Base-by-base conservation (phyloP, 1,139 yeast genomes). In the Zygoascus sp. region DNA sequence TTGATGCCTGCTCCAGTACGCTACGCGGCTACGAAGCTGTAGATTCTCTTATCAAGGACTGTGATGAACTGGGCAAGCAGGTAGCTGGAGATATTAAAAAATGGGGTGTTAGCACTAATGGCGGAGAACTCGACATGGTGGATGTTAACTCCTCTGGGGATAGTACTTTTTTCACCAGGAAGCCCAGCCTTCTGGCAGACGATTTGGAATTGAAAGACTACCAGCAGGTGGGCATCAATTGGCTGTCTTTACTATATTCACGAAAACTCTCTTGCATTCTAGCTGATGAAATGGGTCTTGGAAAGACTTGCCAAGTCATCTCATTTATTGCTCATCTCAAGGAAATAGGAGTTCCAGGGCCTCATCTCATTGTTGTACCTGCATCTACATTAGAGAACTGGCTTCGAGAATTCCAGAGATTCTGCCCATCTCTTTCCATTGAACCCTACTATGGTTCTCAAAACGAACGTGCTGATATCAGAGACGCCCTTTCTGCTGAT, bases 211-310 rank as follows among this genome's bases (percentile, higher is more conserved):
- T 92, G 57, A 92, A 92, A 60, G 82, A 80, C 59, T 92, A 92
- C 64, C 98, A 92, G 69, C 92, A 89, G 59, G 95, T 92, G 16
- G 99, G 99, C 44, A 71, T 94, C 47, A 92, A 92, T 63, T 94
- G 99, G 99, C 72, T 94, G 47, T 77, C 83, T 54, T 66, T 92
- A 47, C 72, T 94, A 34, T 92, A 90, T 64, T 79, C 78, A 50
- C 80, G 85, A 59, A 76, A 80, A 20, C 72, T 92, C 49, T 88
- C 97, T 7, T 90, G 98, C 68, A 92, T 92, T 50, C 72, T 92
- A 43, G 99, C 98, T 0, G 99, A 92, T 67, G 99, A 92, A 65
- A 89, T 90, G 97, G 97, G 97, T 10, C 72, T 92, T 45, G 98
- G 98, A 49, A 92, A 92, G 63, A 92, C 97, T 0, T 85, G 96